Base-by-base conservation (phyloP, 805 yeast genomes). In the Wickerhamomyces bisporus region DNA sequence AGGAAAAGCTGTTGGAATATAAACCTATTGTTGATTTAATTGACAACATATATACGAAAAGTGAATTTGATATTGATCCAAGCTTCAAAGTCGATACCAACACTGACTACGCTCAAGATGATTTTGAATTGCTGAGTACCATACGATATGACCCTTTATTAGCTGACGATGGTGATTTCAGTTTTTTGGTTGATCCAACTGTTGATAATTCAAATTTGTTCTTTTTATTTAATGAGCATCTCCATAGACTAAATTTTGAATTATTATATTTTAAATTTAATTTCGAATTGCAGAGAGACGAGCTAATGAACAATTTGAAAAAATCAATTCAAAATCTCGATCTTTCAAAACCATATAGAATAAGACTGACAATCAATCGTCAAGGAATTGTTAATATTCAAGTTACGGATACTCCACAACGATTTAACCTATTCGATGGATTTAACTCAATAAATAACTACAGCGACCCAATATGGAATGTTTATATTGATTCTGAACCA, bases 141-240 rank as follows among this genome's bases (percentile, higher is more conserved):
- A 68, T 86, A 26, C 63, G 94, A 35, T 86, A 80, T 51, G 91
- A 84, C 48, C 88, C 91, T 1, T 45, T 51, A 11, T 56, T 83
- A 36, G 32, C 57, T n/a, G 10, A 20, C 9, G 26, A 26, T 8
- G 15, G 52, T 49, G 25, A 61, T 61, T 45, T 33, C 7, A 15
- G 11, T 7, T 19, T 30, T 13, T 19, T 17, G 17, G 12, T 26
- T 10, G 35, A 36, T 4, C 14, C 30, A 3, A 35, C 42, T 16
- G 34, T 32, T 16, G 43, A 36, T 27, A 46, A 47, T 32, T 49
- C 57, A 1, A 25, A 33, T 2, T 16, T 47, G 18, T 86, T 85
- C 60, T 79, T 82, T 48, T 64, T 87, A 16, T 61, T 85, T 21
- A 71, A 73, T 12, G 76, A 77, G 41, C 96, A 87, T 60, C 64